These are phyloP conservation scores for Pichia occidentalis DNA, from an alignment of 805 yeast genomes.

Conservation along the genomic window DNA sequence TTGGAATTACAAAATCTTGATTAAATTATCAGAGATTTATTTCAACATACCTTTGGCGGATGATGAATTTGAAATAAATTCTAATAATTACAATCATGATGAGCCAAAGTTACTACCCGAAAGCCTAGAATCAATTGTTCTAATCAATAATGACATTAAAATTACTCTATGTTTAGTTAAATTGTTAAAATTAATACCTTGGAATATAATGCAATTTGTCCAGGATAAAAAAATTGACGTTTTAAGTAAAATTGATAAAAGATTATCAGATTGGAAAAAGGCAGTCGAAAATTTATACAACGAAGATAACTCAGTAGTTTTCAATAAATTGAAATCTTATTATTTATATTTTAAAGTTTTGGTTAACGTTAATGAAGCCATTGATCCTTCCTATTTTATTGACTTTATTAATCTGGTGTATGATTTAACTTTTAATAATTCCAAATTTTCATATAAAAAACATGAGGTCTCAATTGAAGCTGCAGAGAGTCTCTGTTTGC, in stretches of 20 bases:
- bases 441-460: slow-evolving; percentile 9
- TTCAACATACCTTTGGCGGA: slow-evolving; percentile 18
- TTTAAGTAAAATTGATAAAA: slow-evolving; percentile 17
- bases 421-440: slow-evolving; percentile 18
- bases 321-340: slow-evolving; percentile 26
- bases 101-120: slow-evolving; percentile 26
- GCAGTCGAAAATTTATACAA: slow-evolving; percentile 16
- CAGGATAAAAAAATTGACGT: slow-evolving; percentile 15
- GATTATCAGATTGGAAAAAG: slow-evolving; percentile 25
- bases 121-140: slow-evolving; percentile 29
- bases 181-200: slow-evolving; percentile 29
- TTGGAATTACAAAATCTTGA: slow-evolving; percentile 37
- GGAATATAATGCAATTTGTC: slow-evolving; percentile 22
- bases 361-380: slow-evolving; percentile 17
- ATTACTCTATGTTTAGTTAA: slow-evolving; percentile 29
- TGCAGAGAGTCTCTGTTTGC: slow-evolving; percentile 24
- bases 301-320: slow-evolving; percentile 22
- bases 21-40: slow-evolving; percentile 25
- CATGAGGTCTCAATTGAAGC: slow-evolving; percentile 19
- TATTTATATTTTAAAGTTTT: slow-evolving; percentile 27
- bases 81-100: slow-evolving; percentile 12
- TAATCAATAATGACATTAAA: slow-evolving; percentile 30
- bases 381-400: slow-evolving; percentile 18
- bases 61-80: slow-evolving; percentile 14
- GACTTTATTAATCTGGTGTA: slow-evolving; percentile 22